A percentile compares a stretch with the other conserved stretches of the same genome.
phyloP scores from a whole-genome alignment of 2,329 filamentous ascomycete species.

The Fusarium neocosmosporiellum region DNA sequence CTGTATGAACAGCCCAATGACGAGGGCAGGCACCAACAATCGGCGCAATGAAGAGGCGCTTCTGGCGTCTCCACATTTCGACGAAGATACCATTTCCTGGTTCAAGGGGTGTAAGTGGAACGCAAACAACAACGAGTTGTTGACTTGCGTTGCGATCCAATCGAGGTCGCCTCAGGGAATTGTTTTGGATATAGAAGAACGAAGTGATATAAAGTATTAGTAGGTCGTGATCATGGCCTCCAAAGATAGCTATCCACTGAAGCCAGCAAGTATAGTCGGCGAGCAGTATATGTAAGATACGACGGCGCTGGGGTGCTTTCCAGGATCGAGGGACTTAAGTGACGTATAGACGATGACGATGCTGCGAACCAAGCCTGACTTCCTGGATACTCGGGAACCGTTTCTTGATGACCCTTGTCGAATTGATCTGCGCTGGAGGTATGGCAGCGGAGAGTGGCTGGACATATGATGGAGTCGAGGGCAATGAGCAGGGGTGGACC shows the following conservation, averaged over 20 bases:
- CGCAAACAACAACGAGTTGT: neutral
- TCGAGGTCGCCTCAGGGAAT: neutral
- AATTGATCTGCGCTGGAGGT: conserved; percentile 27
- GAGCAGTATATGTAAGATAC: conserved; percentile 18
- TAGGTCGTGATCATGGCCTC: conserved; percentile 20
- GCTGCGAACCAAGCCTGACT: conserved; percentile 16
- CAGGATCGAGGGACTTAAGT: conserved; percentile 24
- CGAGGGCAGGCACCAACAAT: conserved; percentile 34
- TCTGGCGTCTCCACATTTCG: conserved; percentile 16
- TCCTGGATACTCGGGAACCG: conserved; percentile 20
- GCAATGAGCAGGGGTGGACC: conserved; percentile 21
- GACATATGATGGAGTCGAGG: conserved; percentile 13
- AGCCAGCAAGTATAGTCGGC: conserved; percentile 2
- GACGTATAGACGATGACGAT: conserved; percentile 27
- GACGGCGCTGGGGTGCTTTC: conserved; percentile 7
- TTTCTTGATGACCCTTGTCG: conserved; percentile 36
- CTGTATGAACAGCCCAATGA: conserved; percentile 35
- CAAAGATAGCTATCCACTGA: conserved; percentile 9
- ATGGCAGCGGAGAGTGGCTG: conserved; percentile 13
- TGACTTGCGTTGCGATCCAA: neutral
- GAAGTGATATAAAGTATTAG: conserved; percentile 14
- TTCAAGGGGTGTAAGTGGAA: neutral
- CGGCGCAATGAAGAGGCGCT: conserved; percentile 36
- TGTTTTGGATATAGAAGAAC: conserved; percentile 8
- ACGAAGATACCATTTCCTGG: conserved; percentile 31